Evolutionary conservation across 495 filamentous ascomycete species (phyloP).

Genomic region (Xanthoparmelia taractica): DNA sequence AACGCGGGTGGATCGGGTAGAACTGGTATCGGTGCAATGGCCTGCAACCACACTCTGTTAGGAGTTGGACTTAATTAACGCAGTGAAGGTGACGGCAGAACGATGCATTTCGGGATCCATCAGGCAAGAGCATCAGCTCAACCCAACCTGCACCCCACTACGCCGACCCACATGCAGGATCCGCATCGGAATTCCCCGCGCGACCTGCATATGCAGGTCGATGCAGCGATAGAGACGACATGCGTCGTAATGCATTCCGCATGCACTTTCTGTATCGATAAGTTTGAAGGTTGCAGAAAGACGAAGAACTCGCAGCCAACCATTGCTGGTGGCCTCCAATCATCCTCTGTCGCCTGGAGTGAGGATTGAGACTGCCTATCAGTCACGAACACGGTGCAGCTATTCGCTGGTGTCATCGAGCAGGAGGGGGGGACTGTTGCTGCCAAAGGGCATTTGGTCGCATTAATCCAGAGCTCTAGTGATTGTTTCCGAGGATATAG

Average conservation of each 20-base stretch:
- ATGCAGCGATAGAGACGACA: not conserved
- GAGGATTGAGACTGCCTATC: not conserved
- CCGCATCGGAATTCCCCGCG: not conserved
- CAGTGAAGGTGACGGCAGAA: not conserved
- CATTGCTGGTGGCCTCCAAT: not conserved
- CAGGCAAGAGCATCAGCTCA: not conserved
- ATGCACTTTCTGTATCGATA: not conserved
- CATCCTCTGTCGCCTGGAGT: not conserved
- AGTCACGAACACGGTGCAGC: not conserved
- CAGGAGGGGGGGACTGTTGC: not conserved
- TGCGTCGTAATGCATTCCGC: slow-evolving; percentile 1
- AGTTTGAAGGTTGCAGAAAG: not conserved
- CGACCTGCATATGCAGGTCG: not conserved
- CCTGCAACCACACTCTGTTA: not conserved
- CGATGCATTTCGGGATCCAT: not conserved
- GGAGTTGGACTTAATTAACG: not conserved
- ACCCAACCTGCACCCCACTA: not conserved
- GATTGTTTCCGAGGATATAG: not conserved
- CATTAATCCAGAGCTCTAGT: not conserved
- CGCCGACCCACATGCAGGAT: not conserved
- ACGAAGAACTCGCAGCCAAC: not conserved
- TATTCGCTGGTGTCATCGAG: not conserved
- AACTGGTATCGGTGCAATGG: not conserved
- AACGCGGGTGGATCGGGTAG: not conserved
- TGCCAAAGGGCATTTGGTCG: not conserved